A percentile compares a stretch with the other conserved stretches of the same genome.
These are phyloP conservation scores for Fusarium napiforme DNA, from an alignment of 2,329 filamentous ascomycete genomes.

Conservation along the genomic window DNA sequence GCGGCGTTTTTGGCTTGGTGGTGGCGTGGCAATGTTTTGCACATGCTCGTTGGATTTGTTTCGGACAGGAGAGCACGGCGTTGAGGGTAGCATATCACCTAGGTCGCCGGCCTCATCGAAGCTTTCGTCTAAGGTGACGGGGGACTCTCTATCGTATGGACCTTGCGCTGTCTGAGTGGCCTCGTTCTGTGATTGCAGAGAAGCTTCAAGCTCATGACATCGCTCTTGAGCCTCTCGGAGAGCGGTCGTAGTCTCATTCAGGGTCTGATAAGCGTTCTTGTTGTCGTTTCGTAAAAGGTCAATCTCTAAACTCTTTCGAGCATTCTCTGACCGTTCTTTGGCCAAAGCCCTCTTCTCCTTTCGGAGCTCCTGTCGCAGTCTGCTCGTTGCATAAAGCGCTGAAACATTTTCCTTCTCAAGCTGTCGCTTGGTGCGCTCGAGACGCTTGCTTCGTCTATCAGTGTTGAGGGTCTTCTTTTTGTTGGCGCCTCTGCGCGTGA, in stretches of 20 bases:
- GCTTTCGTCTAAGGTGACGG: fast-evolving
- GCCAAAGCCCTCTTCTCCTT: not conserved
- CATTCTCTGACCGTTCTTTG: not conserved
- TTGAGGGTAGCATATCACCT: too few relatives aligned
- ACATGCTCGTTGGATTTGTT: not conserved
- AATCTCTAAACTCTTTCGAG: not conserved
- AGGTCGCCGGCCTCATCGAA: not conserved
- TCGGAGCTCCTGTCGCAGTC: not conserved
- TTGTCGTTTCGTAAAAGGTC: not conserved
- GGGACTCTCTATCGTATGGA: fast-evolving
- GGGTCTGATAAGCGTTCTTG: fast-evolving
- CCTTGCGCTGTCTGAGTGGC: fast-evolving
- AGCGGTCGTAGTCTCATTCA: fast-evolving
- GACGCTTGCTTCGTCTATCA: too few relatives aligned
- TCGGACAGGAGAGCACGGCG: not conserved
- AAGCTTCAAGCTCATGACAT: not conserved
- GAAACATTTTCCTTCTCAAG: not conserved
- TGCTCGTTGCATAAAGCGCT: not conserved
- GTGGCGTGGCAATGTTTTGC: not conserved
- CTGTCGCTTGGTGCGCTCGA: not conserved
- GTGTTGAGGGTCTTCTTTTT: too few relatives aligned
- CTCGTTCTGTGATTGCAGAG: fast-evolving
- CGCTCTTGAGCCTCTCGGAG: not conserved
- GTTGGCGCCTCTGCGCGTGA: fast-evolving
- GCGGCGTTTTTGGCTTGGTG: not conserved